Base-by-base conservation (phyloP, 331 rosid species). In the Acacia pycnantha region DNA sequence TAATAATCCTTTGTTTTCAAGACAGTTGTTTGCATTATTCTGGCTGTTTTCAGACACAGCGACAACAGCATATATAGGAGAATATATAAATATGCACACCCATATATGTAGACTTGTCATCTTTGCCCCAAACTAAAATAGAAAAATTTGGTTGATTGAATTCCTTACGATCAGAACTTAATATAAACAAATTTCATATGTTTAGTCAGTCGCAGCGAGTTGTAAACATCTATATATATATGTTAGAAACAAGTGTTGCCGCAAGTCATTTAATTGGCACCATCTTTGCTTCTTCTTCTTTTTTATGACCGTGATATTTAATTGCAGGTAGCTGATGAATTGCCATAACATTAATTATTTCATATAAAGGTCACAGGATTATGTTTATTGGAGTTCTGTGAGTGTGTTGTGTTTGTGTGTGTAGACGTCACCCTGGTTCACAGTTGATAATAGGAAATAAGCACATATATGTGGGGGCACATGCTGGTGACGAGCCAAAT, bases 11-110 rank as follows among this genome's bases (percentile, higher is more conserved):
- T 86, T 77, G 80, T 81, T 40, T 78, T 64, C 54, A 62, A 7
- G 86, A 78, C 77, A 58, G 18, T 74, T 62, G 73, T 66, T 46
- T 80, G 83, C 78, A 81, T 29, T 86, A 35, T 77, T 66, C 16
- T 69, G 51, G 70, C 81, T 79, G 80, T 76, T 82, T 79, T 24
- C 78, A 83, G 78, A 82, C 83, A 66, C 77, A 56, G 47, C 50
- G 59, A 79, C 81, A 73, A 70, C 44, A 5, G 5, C 46, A 22
- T 6, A 37, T 37, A 6, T 24, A 13, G 37, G 12, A 44, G 51
- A 56, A 47, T 44, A 51, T 40, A 43, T 73, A 59, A 37, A 59
- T 78, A 22, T 8, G 26, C 68, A 33, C 40, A 50, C 65, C 43
- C 40, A 2, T 13, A 6, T 15, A 2, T 3, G 40, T 22, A 14